phyloP scores from a whole-genome alignment of 352 stramenopile species.

The Elongisporangium senticosum region DNA sequence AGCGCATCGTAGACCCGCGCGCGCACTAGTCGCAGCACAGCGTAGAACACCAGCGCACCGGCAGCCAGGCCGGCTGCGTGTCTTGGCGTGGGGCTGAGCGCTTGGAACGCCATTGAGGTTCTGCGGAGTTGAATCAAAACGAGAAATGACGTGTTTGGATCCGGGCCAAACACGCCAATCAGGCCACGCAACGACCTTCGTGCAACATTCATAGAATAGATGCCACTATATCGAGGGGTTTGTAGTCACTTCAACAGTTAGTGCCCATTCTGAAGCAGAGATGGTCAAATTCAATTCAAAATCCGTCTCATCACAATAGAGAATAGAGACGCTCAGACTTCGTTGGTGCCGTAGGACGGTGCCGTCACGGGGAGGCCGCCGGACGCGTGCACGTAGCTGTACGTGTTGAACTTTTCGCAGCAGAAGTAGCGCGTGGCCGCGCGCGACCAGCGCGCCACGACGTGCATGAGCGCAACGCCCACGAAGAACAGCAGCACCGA shows the following conservation, averaged over 20 bases:
- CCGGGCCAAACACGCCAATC: background rate
- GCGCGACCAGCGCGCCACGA: constrained; percentile 31
- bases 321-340: background rate
- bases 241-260: background rate
- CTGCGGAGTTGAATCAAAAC: background rate
- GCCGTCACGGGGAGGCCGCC: constrained; percentile 11
- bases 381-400: constrained; percentile 27
- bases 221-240: background rate
- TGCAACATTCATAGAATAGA: background rate
- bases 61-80: background rate
- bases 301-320: background rate
- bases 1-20: constrained; percentile 85
- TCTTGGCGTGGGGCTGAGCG: background rate
- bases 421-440: constrained; percentile 59
- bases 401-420: constrained; percentile 52
- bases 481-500: constrained; percentile 39
- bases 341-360: constrained; percentile 31
- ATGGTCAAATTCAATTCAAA: background rate
- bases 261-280: background rate
- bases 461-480: constrained; percentile 53
- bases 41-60: constrained; percentile 36
- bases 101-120: background rate
- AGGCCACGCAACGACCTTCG: background rate
- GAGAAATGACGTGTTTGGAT: background rate
- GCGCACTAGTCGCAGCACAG: constrained; percentile 42